Conservation (phyloP, 192 early-diverging fungal species). For the Diversispora epigaea region DNA sequence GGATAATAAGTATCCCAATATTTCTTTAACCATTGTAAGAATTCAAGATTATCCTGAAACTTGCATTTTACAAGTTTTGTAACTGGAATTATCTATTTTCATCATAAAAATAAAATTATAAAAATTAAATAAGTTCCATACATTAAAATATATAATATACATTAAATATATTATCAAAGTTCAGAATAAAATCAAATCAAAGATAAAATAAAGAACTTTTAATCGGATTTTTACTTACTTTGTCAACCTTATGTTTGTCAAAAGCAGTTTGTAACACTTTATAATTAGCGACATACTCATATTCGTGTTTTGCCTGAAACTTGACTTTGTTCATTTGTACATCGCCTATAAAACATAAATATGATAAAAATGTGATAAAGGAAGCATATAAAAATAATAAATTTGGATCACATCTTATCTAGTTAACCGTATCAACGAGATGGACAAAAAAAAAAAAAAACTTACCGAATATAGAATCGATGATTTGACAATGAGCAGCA, state of each 20-base stretch:
- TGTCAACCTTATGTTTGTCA: slow-evolving; percentile 89
- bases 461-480: slow-evolving; percentile 69
- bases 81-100: slow-evolving; percentile 75
- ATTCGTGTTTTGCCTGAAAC: slow-evolving; percentile 92
- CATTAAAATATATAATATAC: too few relatives aligned
- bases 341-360: slow-evolving; percentile 57
- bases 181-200: too few relatives aligned
- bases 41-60: slow-evolving; percentile 98
- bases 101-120: too few relatives aligned
- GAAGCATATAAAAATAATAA: too few relatives aligned
- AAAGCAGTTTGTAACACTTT: slow-evolving; percentile 90
- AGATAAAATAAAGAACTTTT: slow-evolving; percentile 6
- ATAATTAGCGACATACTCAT: slow-evolving; percentile 94
- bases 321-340: slow-evolving; percentile 89
- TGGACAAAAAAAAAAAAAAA: background rate
- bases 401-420: too few relatives aligned
- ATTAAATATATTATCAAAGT: too few relatives aligned
- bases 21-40: slow-evolving; percentile 93
- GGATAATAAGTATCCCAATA: slow-evolving; percentile 90
- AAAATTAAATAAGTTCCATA: background rate
- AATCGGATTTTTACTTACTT: too few relatives aligned
- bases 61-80: slow-evolving; percentile 91
- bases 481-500: slow-evolving; percentile 67
- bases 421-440: background rate
- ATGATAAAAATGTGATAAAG: too few relatives aligned